A percentile compares a stretch with the other conserved stretches of the same genome.
These are phyloP conservation scores for Russula vinacea DNA, from an alignment of 768 basidiomycete genomes.

Conservation along the genomic window DNA sequence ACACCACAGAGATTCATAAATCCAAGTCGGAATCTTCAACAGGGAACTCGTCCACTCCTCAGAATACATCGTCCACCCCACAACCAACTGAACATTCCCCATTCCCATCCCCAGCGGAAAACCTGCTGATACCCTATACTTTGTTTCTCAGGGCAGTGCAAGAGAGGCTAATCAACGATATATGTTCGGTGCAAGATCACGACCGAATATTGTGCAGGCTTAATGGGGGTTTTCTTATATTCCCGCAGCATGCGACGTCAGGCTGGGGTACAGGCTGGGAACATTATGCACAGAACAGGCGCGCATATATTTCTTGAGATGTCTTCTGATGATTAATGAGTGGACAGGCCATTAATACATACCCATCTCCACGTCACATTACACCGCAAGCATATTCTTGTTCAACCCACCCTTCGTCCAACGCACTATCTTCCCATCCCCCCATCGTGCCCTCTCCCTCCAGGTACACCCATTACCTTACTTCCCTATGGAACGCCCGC, in stretches of 20 bases:
- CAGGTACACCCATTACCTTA: slow-evolving; percentile 66
- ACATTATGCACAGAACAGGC: slow-evolving; percentile 50
- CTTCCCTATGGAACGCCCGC: slow-evolving; percentile 72
- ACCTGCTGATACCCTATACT: slow-evolving; percentile 42
- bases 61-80: slow-evolving; percentile 29
- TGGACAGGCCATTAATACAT: slow-evolving; percentile 55
- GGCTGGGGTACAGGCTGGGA: slow-evolving; percentile 72
- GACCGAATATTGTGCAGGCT: slow-evolving; percentile 47
- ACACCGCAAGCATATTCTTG: slow-evolving; percentile 45
- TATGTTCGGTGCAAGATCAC: slow-evolving; percentile 35
- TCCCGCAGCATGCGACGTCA: slow-evolving; percentile 42
- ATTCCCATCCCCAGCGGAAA: slow-evolving; percentile 44
- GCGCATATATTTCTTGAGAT: slow-evolving; percentile 17
- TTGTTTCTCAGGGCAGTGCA: slow-evolving; percentile 65
- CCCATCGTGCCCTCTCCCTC: slow-evolving; percentile 41
- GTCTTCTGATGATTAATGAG: slow-evolving; percentile 25
- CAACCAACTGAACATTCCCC: slow-evolving; percentile 22
- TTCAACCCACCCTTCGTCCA: slow-evolving; percentile 59
- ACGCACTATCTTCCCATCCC: slow-evolving; percentile 57
- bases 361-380: slow-evolving; percentile 37
- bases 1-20: slow-evolving; percentile 51
- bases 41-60: slow-evolving; percentile 40
- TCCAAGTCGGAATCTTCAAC: slow-evolving; percentile 45
- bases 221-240: slow-evolving; percentile 62
- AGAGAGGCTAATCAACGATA: slow-evolving; percentile 49